Conservation (phyloP, 169 alveolate genomes). For the Plasmodium chabaudi region DNA sequence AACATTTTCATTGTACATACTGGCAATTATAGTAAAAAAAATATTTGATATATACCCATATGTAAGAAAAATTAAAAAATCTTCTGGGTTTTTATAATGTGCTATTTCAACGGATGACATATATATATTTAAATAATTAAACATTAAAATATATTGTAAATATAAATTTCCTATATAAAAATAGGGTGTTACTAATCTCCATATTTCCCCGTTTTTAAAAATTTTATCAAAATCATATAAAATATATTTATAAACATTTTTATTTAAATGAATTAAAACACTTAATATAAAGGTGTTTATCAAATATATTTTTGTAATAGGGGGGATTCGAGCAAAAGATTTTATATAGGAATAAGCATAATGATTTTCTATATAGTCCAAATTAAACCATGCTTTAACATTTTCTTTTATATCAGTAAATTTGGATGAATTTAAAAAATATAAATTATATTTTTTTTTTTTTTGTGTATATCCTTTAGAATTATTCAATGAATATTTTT, state of each 20-base stretch:
- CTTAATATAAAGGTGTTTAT: conserved; percentile 43
- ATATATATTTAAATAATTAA: conserved; percentile 78
- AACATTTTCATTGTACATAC: conserved; percentile 71
- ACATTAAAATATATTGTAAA: conserved; percentile 81
- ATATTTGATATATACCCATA: conserved; percentile 79
- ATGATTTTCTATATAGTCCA: conserved; percentile 71
- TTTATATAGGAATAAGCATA: conserved; percentile 41
- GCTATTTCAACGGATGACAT: conserved; percentile 85
- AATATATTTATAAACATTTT: conserved; percentile 68
- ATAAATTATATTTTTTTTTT: conserved; percentile 12
- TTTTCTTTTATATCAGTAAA: conserved; percentile 62
- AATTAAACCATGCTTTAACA: conserved; percentile 44
- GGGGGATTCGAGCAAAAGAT: conserved; percentile 69
- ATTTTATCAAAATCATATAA: conserved; percentile 75
- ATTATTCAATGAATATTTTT: conserved; percentile 48
- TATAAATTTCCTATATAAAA: conserved; percentile 84
- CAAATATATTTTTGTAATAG: conserved; percentile 63
- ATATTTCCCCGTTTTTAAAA: conserved; percentile 78
- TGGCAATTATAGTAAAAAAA: conserved; percentile 75
- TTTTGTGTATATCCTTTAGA: not conserved
- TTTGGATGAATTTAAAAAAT: conserved; percentile 28
- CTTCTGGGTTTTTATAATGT: conserved; percentile 82
- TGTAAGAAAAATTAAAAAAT: conserved; percentile 79
- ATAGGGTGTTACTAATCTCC: conserved; percentile 85
- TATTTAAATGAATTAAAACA: conserved; percentile 50